These are phyloP conservation scores for Rhodotorula sp. DNA, from an alignment of 1,284 basidiomycete genomes.

Conservation along the genomic window DNA sequence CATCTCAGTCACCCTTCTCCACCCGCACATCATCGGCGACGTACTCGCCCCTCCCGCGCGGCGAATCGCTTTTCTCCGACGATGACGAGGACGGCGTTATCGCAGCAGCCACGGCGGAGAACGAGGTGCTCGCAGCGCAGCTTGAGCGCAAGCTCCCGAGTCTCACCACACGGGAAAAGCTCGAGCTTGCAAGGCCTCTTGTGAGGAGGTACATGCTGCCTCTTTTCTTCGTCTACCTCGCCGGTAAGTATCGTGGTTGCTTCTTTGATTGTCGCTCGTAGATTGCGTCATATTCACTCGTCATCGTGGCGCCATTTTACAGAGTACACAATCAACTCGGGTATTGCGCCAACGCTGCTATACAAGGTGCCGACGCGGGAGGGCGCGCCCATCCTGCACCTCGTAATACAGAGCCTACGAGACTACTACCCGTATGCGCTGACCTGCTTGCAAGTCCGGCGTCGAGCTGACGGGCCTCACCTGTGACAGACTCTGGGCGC, in stretches of 20 bases:
- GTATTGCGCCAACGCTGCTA: conserved; percentile 84
- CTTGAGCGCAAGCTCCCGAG: conserved; percentile 22
- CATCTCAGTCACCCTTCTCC: conserved; percentile 55
- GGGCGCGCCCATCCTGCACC: conserved; percentile 64
- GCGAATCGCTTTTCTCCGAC: conserved; percentile 48
- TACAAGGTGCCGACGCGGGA: conserved; percentile 76
- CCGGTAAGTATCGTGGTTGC: conserved; percentile 56
- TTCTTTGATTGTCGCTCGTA: not conserved
- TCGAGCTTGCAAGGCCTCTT: conserved; percentile 45
- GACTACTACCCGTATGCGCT: conserved; percentile 89
- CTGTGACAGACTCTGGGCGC: conserved; percentile 45
- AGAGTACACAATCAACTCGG: conserved; percentile 56
- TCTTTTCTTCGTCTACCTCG: conserved; percentile 60
- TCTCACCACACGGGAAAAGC: conserved; percentile 39
- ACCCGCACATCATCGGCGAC: conserved; percentile 46
- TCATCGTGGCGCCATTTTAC: not conserved
- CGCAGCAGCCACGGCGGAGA: conserved; percentile 44
- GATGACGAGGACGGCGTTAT: conserved; percentile 17
- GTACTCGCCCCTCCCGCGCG: conserved; percentile 50
- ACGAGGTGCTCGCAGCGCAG: not conserved
- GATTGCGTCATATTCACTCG: not conserved
- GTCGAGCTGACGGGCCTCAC: not conserved
- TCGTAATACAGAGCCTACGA: conserved; percentile 76
- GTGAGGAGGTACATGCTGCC: conserved; percentile 46
- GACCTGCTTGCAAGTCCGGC: fast-evolving